Percentiles rank a stretch among this genome's conserved stretches.
Evolutionary conservation across 371 early-diverging fungal species (phyloP).

Genomic region (Dichotomocladium elegans): DNA sequence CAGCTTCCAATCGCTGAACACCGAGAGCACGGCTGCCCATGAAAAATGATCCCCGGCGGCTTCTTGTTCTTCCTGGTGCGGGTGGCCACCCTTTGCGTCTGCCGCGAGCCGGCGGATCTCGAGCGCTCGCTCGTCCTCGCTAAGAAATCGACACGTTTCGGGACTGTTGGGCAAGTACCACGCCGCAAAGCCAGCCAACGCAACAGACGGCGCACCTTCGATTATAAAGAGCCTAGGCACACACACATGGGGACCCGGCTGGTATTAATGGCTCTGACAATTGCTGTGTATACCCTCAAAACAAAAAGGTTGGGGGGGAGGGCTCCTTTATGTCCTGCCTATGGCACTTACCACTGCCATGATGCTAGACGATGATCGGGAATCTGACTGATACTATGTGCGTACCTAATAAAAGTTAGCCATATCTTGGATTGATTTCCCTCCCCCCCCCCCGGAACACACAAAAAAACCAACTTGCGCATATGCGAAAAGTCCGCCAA

Average conservation of each 20-base stretch:
- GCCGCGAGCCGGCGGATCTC: constrained; percentile 35
- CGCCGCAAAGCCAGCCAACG: constrained; percentile 29
- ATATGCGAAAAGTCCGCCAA: constrained; percentile 31
- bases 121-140: constrained; percentile 44
- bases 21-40: constrained; percentile 29
- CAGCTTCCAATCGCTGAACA: constrained; percentile 37
- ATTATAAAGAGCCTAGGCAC: constrained; percentile 51
- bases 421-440: not conserved
- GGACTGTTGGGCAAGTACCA: constrained; percentile 55
- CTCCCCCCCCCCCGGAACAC: too few relatives aligned
- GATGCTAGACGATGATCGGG: constrained; percentile 13
- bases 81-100: constrained; percentile 34
- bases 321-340: too few relatives aligned
- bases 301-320: too few relatives aligned
- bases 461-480: not conserved
- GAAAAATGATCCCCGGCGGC: constrained; percentile 33
- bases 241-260: constrained; percentile 47
- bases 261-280: constrained; percentile 45
- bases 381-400: constrained; percentile 32
- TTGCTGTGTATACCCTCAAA: not conserved
- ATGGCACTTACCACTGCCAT: constrained; percentile 29
- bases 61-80: constrained; percentile 41
- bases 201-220: constrained; percentile 43
- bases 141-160: constrained; percentile 49
- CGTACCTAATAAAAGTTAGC: not conserved